phyloP scores from a whole-genome alignment of 2,329 filamentous ascomycete species.

The Fusarium caatingaense region DNA sequence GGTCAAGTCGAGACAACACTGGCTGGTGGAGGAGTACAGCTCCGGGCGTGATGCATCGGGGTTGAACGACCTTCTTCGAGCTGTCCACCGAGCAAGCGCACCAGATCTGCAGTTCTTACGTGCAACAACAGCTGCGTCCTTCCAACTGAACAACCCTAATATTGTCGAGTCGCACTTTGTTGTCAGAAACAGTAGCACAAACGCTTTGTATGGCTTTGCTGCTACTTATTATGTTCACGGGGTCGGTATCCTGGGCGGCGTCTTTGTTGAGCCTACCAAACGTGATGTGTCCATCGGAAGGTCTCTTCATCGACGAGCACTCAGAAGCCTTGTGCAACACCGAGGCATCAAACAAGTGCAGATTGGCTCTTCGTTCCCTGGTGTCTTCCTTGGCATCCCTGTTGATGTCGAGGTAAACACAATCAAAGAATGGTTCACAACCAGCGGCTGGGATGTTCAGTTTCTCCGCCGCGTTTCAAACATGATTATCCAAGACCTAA shows the following conservation, averaged over 20 bases:
- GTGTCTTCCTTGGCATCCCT: constrained; percentile 88
- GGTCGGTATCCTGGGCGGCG: constrained; percentile 80
- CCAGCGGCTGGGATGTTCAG: constrained; percentile 84
- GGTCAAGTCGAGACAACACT: constrained; percentile 90
- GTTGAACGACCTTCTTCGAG: constrained; percentile 79
- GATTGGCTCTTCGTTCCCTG: constrained; percentile 82
- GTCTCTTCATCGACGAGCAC: constrained; percentile 86
- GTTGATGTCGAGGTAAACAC: constrained; percentile 60
- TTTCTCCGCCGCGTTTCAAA: constrained; percentile 69
- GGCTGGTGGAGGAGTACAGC: constrained; percentile 92
- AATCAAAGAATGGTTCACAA: constrained; percentile 84
- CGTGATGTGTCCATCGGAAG: constrained; percentile 91
- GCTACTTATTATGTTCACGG: constrained; percentile 83
- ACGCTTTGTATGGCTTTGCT: constrained; percentile 90
- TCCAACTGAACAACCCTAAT: constrained; percentile 76
- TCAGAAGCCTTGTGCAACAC: constrained; percentile 77
- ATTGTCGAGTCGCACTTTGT: constrained; percentile 89
- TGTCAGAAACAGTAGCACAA: constrained; percentile 92
- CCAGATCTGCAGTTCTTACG: constrained; percentile 77
- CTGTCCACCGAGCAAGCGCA: constrained; percentile 73
- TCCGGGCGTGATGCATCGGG: constrained; percentile 79
- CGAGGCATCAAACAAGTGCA: constrained; percentile 82
- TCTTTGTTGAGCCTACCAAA: constrained; percentile 90
- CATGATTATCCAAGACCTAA: constrained; percentile 79
- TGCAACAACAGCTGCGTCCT: constrained; percentile 77